A percentile compares a stretch with the other conserved stretches of the same genome.
Evolutionary conservation across 2,329 filamentous ascomycete species (phyloP).

Genomic region (Sporothrix protearum): DNA sequence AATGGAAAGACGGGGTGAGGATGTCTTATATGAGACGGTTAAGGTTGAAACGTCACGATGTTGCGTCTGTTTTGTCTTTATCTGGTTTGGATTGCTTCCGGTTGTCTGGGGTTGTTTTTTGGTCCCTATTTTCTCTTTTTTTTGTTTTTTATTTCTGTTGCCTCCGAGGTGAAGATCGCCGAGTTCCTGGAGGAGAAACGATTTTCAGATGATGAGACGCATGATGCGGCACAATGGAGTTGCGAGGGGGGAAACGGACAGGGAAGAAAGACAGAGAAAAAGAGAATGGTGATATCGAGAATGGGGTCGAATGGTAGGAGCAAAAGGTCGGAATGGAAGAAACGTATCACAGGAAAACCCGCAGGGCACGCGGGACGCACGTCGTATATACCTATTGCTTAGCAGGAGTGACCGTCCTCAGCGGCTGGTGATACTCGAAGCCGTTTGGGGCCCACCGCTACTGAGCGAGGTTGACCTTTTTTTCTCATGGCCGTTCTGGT

Average conservation of each 20-base stretch:
- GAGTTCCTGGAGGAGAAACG: constrained; percentile 4
- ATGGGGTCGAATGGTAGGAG: neutral
- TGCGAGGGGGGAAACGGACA: neutral
- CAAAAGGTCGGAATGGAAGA: neutral
- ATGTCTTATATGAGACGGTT: constrained; percentile 40
- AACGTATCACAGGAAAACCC: neutral
- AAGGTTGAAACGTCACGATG: constrained; percentile 33
- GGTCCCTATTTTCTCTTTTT: constrained; percentile 10
- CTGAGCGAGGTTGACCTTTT: neutral
- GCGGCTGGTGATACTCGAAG: constrained; percentile 29
- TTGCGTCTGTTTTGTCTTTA: constrained; percentile 6
- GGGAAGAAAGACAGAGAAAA: constrained; percentile 20
- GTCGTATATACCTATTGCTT: constrained; percentile 21
- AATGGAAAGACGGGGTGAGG: constrained; percentile 20
- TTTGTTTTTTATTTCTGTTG: constrained; percentile 2
- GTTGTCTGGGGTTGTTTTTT: neutral
- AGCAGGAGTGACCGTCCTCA: neutral
- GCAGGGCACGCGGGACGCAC: constrained; percentile 11
- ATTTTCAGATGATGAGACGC: constrained; percentile 24
- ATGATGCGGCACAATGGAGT: constrained; percentile 24
- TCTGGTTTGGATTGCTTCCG: neutral
- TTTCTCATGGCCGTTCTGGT: neutral
- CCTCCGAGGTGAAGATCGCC: constrained; percentile 21
- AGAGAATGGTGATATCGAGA: neutral
- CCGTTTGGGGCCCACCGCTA: constrained; percentile 20